phyloP scores from a whole-genome alignment of 257 asterid species.

The Coffea canephora region DNA sequence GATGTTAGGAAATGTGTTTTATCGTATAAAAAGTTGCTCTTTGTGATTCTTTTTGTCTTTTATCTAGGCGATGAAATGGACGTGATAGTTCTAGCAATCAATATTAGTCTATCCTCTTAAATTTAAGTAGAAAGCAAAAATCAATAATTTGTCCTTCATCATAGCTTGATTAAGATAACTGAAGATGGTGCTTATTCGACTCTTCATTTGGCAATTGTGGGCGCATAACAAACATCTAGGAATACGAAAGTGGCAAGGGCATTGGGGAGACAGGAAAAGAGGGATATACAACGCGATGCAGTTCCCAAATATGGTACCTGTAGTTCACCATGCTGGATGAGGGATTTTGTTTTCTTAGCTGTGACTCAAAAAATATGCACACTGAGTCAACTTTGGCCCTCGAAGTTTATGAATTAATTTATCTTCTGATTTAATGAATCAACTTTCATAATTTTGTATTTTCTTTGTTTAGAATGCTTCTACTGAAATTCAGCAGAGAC shows the following conservation, averaged over 20 bases:
- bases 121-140: too few relatives aligned
- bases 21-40: not conserved
- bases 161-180: not conserved
- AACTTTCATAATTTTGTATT: not conserved
- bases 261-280: not conserved
- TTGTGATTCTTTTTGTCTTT: not conserved
- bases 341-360: not conserved
- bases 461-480: not conserved
- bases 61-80: not conserved
- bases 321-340: not conserved
- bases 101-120: not conserved
- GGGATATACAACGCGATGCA: not conserved
- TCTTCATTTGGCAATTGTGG: not conserved
- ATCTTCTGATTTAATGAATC: not conserved
- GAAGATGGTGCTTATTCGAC: not conserved
- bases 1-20: conserved; percentile 10
- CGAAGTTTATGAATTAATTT: not conserved
- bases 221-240: not conserved
- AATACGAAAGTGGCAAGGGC: not conserved
- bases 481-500: not conserved
- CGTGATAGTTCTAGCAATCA: not conserved
- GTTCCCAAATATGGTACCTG: too few relatives aligned
- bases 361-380: too few relatives aligned
- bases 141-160: not conserved
- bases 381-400: not conserved